Evolutionary conservation across 2,329 filamentous ascomycete species (phyloP).

Genomic region (Westerdykella aurantiaca): DNA sequence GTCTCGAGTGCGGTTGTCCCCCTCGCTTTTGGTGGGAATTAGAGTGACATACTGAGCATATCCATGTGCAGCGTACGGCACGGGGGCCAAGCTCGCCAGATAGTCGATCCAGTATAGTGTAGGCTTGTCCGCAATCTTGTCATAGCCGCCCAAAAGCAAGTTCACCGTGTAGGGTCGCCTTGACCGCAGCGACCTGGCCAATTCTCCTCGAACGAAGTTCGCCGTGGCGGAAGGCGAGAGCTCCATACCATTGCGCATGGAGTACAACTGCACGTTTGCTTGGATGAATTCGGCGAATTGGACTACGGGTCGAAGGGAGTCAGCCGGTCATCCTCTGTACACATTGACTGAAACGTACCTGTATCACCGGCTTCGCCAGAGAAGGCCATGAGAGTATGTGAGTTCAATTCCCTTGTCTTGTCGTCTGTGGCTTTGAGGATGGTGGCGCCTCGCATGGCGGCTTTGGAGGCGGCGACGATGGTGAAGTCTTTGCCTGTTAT

Average conservation of each 20-base stretch:
- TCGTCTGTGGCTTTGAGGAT: conserved; percentile 93
- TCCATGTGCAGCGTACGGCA: conserved; percentile 95
- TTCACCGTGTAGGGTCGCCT: conserved; percentile 96
- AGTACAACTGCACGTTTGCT: conserved; percentile 96
- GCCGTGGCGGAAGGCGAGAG: conserved; percentile 84
- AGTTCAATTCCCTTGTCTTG: conserved; percentile 90
- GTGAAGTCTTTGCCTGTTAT: conserved; percentile 99
- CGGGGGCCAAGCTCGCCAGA: conserved; percentile 76
- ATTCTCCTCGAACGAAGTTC: conserved; percentile 88
- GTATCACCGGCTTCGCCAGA: conserved; percentile 96
- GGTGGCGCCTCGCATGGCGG: conserved; percentile 93
- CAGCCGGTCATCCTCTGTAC: conserved; percentile 1
- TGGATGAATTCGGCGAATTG: conserved; percentile 99
- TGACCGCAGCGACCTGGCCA: conserved; percentile 84
- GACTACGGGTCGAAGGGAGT: conserved; percentile 49
- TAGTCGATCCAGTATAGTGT: conserved; percentile 97
- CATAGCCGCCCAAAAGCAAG: conserved; percentile 86
- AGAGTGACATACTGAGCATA: conserved; percentile 75
- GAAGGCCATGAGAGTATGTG: conserved; percentile 91
- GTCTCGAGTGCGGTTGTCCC: not conserved
- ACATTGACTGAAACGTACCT: conserved; percentile 48
- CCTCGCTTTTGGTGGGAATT: not conserved
- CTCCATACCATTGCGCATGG: conserved; percentile 94
- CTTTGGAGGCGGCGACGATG: conserved; percentile 95
- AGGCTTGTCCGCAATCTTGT: conserved; percentile 85